Percentiles rank a stretch among this genome's conserved stretches.
Conservation (phyloP, 1,139 yeast genomes). For the Yamadazyma taylorii region DNA sequence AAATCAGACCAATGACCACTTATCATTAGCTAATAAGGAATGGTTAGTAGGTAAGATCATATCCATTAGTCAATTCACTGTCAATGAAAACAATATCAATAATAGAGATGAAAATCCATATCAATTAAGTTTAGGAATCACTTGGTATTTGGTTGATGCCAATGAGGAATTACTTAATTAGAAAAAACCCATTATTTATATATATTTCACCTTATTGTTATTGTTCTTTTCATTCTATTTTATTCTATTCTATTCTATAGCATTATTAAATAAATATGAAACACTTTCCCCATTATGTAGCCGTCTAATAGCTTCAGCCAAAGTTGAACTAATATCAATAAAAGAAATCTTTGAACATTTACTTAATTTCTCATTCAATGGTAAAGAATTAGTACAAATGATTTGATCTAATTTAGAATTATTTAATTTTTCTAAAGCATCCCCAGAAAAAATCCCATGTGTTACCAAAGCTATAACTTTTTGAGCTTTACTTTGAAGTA, state of each 20-base stretch:
- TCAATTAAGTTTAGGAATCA: slow-evolving; percentile 44
- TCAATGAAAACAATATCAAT: slow-evolving; percentile 36
- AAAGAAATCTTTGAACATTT: slow-evolving; percentile 75
- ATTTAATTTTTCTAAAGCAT: slow-evolving; percentile 82
- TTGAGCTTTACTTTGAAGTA: slow-evolving; percentile 77
- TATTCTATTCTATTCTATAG: slow-evolving; percentile 9
- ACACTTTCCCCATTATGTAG: slow-evolving; percentile 97
- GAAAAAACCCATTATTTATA: too few species aligned
- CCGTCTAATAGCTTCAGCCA: slow-evolving; percentile 96
- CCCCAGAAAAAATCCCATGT: slow-evolving; percentile 89
- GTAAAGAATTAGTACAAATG: slow-evolving; percentile 94
- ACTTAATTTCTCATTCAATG: slow-evolving; percentile 73
- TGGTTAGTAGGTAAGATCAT: slow-evolving; percentile 72
- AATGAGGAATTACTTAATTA: slow-evolving; percentile 23
- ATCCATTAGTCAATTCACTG: slow-evolving; percentile 47
- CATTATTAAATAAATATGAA: slow-evolving; percentile 82
- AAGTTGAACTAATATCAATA: slow-evolving; percentile 82
- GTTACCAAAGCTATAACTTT: slow-evolving; percentile 93
- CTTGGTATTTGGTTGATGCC: slow-evolving; percentile 53
- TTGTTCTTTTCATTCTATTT: neutral
- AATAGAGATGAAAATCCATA: slow-evolving; percentile 45
- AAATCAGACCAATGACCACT: slow-evolving; percentile 11
- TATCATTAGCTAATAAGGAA: slow-evolving; percentile 43
- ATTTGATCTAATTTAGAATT: slow-evolving; percentile 74
- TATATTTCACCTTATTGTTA: too few species aligned